Percentiles rank a stretch among this genome's conserved stretches.
Conservation (phyloP, 192 early-diverging fungal species). For the Coemansia asiatica region DNA sequence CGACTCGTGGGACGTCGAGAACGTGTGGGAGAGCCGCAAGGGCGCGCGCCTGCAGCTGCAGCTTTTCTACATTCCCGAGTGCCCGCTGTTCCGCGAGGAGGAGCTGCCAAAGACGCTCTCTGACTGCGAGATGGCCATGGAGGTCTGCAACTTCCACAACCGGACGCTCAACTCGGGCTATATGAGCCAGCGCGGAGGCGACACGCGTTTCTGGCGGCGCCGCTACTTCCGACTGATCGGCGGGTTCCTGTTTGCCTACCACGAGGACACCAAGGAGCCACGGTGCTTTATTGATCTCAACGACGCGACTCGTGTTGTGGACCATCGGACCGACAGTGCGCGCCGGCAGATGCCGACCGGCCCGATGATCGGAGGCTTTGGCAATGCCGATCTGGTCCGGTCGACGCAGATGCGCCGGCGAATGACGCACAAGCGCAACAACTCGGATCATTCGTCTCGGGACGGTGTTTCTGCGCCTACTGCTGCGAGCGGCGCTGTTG, state of each 20-base stretch:
- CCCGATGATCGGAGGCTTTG: slow-evolving; percentile 9
- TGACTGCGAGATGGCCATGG: slow-evolving; percentile 56
- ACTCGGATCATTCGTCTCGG: slow-evolving; percentile 49
- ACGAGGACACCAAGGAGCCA: slow-evolving; percentile 53
- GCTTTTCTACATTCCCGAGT: slow-evolving; percentile 56
- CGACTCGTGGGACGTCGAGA: slow-evolving; percentile 56
- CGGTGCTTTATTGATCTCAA: slow-evolving; percentile 55
- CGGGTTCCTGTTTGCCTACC: slow-evolving; percentile 56
- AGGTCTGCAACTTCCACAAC: slow-evolving; percentile 56
- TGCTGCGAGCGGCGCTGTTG: slow-evolving; percentile 7
- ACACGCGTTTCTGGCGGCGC: slow-evolving; percentile 58
- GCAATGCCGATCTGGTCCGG: slow-evolving; percentile 26
- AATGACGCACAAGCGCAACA: slow-evolving; percentile 48
- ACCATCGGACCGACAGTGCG: slow-evolving; percentile 20
- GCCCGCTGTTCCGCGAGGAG: slow-evolving; percentile 54
- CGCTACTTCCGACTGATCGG: slow-evolving; percentile 56
- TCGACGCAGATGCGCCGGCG: slow-evolving; percentile 30
- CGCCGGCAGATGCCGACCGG: slow-evolving; percentile 5
- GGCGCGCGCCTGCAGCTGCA: slow-evolving; percentile 53
- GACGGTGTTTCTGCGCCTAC: slow-evolving; percentile 14
- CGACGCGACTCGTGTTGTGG: slow-evolving; percentile 48
- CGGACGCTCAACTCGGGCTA: slow-evolving; percentile 54
- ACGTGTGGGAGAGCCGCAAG: slow-evolving; percentile 53
- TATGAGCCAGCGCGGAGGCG: slow-evolving; percentile 57
- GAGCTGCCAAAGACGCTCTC: slow-evolving; percentile 52